These are phyloP conservation scores for Casuarina glauca DNA, from an alignment of 306 rosid genomes.

Conservation along the genomic window DNA sequence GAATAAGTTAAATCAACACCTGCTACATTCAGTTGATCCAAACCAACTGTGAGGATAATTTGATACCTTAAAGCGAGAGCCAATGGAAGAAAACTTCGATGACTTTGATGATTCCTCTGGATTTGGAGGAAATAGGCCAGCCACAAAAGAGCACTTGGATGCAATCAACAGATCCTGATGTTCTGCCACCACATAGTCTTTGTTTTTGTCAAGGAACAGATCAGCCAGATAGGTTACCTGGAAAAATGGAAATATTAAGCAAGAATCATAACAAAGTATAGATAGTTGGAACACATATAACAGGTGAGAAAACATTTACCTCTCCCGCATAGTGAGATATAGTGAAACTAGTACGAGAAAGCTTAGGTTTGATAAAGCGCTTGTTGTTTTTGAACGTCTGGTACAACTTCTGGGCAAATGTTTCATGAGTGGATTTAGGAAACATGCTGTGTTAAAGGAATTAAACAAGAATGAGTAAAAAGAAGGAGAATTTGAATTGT, in stretches of 20 bases:
- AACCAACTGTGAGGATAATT: background rate
- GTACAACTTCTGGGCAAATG: conserved; percentile 95
- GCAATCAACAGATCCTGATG: conserved; percentile 88
- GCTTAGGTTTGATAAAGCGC: conserved; percentile 97
- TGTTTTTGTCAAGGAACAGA: conserved; percentile 95
- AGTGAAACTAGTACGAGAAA: conserved; percentile 94
- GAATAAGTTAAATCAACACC: conserved; percentile 2
- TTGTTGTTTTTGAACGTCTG: conserved; percentile 96
- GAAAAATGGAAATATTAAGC: conserved; percentile 30
- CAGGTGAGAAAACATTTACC: conserved; percentile 49
- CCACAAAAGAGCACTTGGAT: conserved; percentile 84
- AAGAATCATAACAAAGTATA: conserved; percentile 16
- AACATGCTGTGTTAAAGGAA: conserved; percentile 81
- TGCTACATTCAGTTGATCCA: conserved; percentile 6
- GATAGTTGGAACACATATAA: conserved; percentile 28
- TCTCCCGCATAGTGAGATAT: conserved; percentile 98
- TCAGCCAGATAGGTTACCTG: conserved; percentile 94
- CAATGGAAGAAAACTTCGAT: conserved; percentile 95
- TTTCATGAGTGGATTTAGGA: conserved; percentile 99
- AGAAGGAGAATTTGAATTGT: conserved; percentile 26
- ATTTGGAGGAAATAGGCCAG: conserved; percentile 83
- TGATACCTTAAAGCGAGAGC: conserved; percentile 92
- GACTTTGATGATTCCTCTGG: conserved; percentile 93
- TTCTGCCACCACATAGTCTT: conserved; percentile 99
- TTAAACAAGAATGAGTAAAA: conserved; percentile 37